Evolutionary conservation across 2,329 filamentous ascomycete species (phyloP), one percentile per base, ranked within the genome.

Genomic region (Diaporthe citrichinensis): DNA sequence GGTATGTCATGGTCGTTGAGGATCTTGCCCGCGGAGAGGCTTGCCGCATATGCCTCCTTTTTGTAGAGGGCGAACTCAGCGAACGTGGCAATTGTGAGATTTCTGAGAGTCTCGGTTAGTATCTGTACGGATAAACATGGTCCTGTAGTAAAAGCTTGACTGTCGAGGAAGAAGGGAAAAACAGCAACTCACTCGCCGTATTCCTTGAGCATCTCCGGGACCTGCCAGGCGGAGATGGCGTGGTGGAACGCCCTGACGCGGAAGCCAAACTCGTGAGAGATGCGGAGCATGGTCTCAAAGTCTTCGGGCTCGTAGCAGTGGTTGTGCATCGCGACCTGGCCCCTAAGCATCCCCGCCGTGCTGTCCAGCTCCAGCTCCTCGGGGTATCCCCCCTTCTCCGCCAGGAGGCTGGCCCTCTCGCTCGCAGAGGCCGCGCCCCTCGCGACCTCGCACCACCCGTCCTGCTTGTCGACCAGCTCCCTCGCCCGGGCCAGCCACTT

Each of bases 301-400:
- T 87, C 86, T 68, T 87, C 82, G 0, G 84, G 80, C 72, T 86
- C 82, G 73, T 87, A 87, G 79, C 86, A 86, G 79, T 87, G 86
- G 58, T 86, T 82, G 72, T 87, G 85, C 74, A 87, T 80, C 23
- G 82, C 82, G 23, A 87, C 81, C 57, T 83, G 81, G 7, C 85
- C 85, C 25, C 86, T 81, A 39, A 87, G 79, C 75, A 87, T 81
- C 7, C 80, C 84, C 34, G 84, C 81, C 1, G 83, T 83, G 20
- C 84, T 84, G 41, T 87, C 85, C 23, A 85, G 81, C 75, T 86
- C 83, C 20, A 87, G 72, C 31, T 84, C 81, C 58, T 83, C 80
- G 0, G 84, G 83, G 28, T 81, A 81, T 10, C 74, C 78, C 51
- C 79, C 75, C 69, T 74, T 67, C 5, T 72, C 76, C 36, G 78